phyloP scores from a whole-genome alignment of 257 asterid species.

The Rhazya stricta region DNA sequence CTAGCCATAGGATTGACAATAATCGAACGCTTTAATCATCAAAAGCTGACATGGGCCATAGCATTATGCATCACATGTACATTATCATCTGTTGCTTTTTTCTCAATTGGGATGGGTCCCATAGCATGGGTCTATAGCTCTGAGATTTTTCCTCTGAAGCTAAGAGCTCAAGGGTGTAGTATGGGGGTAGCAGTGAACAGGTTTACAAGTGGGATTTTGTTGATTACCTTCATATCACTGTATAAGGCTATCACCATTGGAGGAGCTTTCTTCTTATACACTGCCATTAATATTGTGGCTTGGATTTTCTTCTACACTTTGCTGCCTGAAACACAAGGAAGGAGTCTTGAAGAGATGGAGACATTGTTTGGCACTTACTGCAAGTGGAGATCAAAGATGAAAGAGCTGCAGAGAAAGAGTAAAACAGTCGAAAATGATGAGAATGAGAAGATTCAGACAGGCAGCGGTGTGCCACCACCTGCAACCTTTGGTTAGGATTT shows the following conservation, averaged over 20 bases:
- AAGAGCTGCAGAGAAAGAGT: slow-evolving; percentile 16
- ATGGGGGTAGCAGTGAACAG: slow-evolving; percentile 34
- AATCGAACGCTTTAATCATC: slow-evolving; percentile 19
- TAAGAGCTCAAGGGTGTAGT: slow-evolving; percentile 41
- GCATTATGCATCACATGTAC: slow-evolving; percentile 25
- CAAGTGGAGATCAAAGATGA: slow-evolving; percentile 30
- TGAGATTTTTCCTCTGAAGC: slow-evolving; percentile 34
- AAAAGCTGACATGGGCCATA: slow-evolving; percentile 26
- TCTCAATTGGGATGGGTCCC: slow-evolving; percentile 29
- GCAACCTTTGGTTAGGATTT: too few relatives aligned
- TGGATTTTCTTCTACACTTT: slow-evolving; percentile 41
- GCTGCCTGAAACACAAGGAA: slow-evolving; percentile 40
- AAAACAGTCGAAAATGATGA: background rate
- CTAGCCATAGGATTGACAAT: slow-evolving; percentile 42
- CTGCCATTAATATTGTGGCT: slow-evolving; percentile 18
- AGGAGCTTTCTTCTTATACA: slow-evolving; percentile 38
- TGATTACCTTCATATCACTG: slow-evolving; percentile 31
- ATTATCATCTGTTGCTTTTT: slow-evolving; percentile 11
- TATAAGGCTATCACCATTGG: slow-evolving; percentile 33
- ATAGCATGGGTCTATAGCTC: slow-evolving; percentile 42
- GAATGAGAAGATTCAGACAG: background rate
- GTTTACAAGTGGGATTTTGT: slow-evolving; percentile 25
- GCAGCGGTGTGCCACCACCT: too few relatives aligned
- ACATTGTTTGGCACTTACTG: slow-evolving; percentile 37
- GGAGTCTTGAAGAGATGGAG: slow-evolving; percentile 42